These are phyloP conservation scores for Urochloa ruziziensis DNA, from an alignment of 176 grass and related monocot genomes.

Conservation along the genomic window DNA sequence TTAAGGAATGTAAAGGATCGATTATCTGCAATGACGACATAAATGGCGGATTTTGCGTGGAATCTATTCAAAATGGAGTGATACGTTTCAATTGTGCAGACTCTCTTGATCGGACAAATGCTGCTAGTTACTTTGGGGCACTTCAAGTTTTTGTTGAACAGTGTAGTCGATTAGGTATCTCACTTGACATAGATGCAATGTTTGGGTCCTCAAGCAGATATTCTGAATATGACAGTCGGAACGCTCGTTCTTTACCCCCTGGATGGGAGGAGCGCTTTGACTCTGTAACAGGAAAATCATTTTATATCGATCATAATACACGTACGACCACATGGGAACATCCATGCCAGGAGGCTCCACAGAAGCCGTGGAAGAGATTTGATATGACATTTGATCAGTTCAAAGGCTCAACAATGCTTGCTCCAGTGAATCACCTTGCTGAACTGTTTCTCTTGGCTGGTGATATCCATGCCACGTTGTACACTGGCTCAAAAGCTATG, in stretches of 20 bases:
- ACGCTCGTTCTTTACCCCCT: conserved; percentile 57
- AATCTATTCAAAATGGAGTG: conserved; percentile 85
- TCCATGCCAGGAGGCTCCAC: conserved; percentile 71
- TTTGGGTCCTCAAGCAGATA: conserved; percentile 62
- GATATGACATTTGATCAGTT: conserved; percentile 94
- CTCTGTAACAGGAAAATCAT: conserved; percentile 85
- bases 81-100: conserved; percentile 99
- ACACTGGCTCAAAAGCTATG: conserved; percentile 99
- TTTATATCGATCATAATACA: conserved; percentile 96
- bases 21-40: conserved; percentile 60
- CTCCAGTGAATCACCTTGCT: conserved; percentile 84
- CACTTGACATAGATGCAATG: conserved; percentile 73
- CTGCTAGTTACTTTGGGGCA: conserved; percentile 95
- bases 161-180: conserved; percentile 72
- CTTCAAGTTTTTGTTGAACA: conserved; percentile 99
- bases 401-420: conserved; percentile 85
- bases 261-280: conserved; percentile 98
- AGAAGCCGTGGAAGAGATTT: conserved; percentile 96
- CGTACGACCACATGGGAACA: conserved; percentile 87
- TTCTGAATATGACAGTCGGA: conserved; percentile 57
- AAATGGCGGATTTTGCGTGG: conserved; percentile 75
- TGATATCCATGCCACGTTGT: conserved; percentile 98
- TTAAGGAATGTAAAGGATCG: conserved; percentile 75
- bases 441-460: conserved; percentile 95
- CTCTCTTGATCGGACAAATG: conserved; percentile 98